Base-by-base conservation (phyloP, 2,329 filamentous ascomycete species). In the Beauveria pseudobassiana region DNA sequence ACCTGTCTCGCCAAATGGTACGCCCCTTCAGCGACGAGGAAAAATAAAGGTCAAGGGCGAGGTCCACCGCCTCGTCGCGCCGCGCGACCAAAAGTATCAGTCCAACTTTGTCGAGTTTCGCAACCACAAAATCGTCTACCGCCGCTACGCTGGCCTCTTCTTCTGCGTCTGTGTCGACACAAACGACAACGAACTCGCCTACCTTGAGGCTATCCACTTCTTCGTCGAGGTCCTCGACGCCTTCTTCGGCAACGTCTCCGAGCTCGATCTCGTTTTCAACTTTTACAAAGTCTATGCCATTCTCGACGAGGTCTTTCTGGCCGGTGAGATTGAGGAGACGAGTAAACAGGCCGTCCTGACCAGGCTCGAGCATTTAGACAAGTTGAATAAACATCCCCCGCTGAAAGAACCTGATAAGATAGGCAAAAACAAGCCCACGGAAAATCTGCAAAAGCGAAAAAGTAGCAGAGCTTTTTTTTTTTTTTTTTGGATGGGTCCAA, bases 111-210 rank as follows among this genome's bases (percentile, higher is more conserved):
- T 99, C 82, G 95, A 99, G 78, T 88, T 89, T 79, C 89, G 91
- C 67, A 90, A 92, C 77, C 92, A 93, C 74, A 98, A 97, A 80
- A 90, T 99, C 69, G 91, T 99, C 59, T 99, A 99, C 80, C 89
- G 96, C 50, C 90, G 95, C 65, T 99, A 99, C 77, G 95, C 95
- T 0, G 95, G 95, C 0, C 86, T 99, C 63, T 99, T 99, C 85
- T 99, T 99, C 81, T 99, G 95, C 81, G 96, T 93, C 59, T 98
- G 95, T 77, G 95, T 99, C 73, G 95, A 99, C 77, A 96, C 93
- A 57, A 98, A 97, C 76, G 95, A 99, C 77, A 99, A 98, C 77
- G 95, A 99, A 80, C 82, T 99, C 64, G 93, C 95, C 28, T 98
- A 92, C 72, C 83, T 99, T 63, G 95, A 99, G 78, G 95, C 93